Evolutionary conservation across 2,329 filamentous ascomycete species (phyloP), one percentile per base, ranked within the genome.

Genomic region (Venturia asperata): DNA sequence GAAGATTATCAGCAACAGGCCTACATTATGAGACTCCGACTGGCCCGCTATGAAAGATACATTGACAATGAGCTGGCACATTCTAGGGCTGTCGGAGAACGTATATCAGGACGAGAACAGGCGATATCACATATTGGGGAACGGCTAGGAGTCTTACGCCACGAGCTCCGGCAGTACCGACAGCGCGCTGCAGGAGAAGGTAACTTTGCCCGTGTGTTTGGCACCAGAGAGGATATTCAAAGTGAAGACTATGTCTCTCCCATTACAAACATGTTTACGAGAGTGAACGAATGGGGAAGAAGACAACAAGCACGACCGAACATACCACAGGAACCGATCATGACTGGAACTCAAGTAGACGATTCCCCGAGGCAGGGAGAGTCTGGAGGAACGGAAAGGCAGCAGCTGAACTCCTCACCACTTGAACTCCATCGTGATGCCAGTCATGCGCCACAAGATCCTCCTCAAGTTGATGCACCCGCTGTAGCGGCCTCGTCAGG

Each of bases 191-290:
- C 52, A 58, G 52, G 27, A 19, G 52, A 58, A 58, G 52, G 52
- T 5, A 65, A 66, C 17, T 56, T 67, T 66, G 5, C 72, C 21
- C 73, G 79, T 11, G 69, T 81, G 0, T 81, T 81, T 66, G 80
- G 80, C 17, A 77, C 76, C 0, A 70, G 78, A 13, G 79, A 81
- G 67, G 78, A 81, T 13, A 73, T 81, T 63, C 71, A 74, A 66
- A 74, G 74, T n/a, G 78, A 80, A 3, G 75, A 78, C 41, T 81
- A 81, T 67, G 75, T 79, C 65, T 79, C 77, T n/a, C 80, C 80
- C 0, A 77, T 82, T 15, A 75, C 77, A 21, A 74, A 74, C 66
- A 78, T 82, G 77, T 82, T 79, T 21, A 62, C 45, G 27, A 56
- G 64, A 39, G 21, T 43, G 43, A 42, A 42, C 21, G 37, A 65